A percentile compares a stretch with the other conserved stretches of the same genome.
Evolutionary conservation across 2,329 filamentous ascomycete genomes (phyloP).

Genomic region (Sporothrix brunneoviolacea): DNA sequence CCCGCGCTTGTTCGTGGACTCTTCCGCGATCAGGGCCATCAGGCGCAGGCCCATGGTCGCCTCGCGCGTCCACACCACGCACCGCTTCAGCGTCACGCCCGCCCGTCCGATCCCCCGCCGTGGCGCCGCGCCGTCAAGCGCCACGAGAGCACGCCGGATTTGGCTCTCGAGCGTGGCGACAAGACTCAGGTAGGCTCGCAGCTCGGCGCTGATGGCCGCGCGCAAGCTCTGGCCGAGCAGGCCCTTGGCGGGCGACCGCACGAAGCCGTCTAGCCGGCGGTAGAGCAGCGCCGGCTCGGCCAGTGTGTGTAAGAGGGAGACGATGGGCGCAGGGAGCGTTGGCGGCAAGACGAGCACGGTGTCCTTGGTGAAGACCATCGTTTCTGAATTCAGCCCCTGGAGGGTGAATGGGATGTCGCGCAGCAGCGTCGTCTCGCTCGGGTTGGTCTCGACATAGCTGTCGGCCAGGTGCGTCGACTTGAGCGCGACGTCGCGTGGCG

Average conservation of each 20-base stretch:
- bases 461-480: slow-evolving; percentile 53
- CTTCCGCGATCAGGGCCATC: slow-evolving; percentile 90
- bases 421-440: slow-evolving; percentile 59
- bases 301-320: slow-evolving; percentile 80
- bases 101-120: slow-evolving; percentile 71
- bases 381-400: slow-evolving; percentile 83
- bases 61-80: slow-evolving; percentile 94
- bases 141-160: slow-evolving; percentile 72
- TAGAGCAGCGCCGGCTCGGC: slow-evolving; percentile 95
- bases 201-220: slow-evolving; percentile 75
- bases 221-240: slow-evolving; percentile 88
- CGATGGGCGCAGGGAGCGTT: slow-evolving; percentile 72
- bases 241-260: slow-evolving; percentile 72
- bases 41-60: slow-evolving; percentile 90
- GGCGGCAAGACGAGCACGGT: slow-evolving; percentile 68
- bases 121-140: slow-evolving; percentile 61
- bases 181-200: slow-evolving; percentile 82
- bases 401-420: slow-evolving; percentile 87
- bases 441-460: slow-evolving; percentile 50
- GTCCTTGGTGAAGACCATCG: slow-evolving; percentile 66
- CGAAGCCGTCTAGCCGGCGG: slow-evolving; percentile 69
- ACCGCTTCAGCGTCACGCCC: slow-evolving; percentile 89
- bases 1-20: slow-evolving; percentile 71
- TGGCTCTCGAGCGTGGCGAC: slow-evolving; percentile 91
- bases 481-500: slow-evolving; percentile 39